Evolutionary conservation across 306 rosid genomes (phyloP).

Genomic region (Lablab purpureus): DNA sequence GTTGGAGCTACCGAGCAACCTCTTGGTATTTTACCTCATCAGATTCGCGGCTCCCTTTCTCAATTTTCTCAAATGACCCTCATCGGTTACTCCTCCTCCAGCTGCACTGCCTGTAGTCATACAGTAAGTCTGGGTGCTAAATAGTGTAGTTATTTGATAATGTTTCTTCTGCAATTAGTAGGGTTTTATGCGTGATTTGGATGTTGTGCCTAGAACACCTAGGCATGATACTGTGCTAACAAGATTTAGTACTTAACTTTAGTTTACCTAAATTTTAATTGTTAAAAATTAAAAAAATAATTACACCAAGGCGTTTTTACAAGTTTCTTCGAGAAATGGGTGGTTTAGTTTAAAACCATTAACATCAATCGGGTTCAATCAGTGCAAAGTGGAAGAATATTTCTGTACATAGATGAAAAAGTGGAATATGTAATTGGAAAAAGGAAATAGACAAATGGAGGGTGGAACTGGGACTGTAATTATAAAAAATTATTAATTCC

Average conservation of each 20-base stretch:
- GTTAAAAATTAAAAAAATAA: background rate
- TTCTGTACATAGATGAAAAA: background rate
- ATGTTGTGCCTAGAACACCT: slow-evolving; percentile 9
- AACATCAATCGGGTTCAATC: background rate
- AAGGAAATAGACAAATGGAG: background rate
- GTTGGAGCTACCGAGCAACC: slow-evolving; percentile 72
- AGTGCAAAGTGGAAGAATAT: background rate
- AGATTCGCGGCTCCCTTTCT: slow-evolving; percentile 86
- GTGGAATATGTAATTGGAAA: background rate
- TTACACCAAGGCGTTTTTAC: background rate
- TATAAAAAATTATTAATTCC: background rate
- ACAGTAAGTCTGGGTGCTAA: slow-evolving; percentile 62
- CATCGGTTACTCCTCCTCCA: slow-evolving; percentile 81
- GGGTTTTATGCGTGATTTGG: slow-evolving; percentile 24
- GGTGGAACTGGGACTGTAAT: background rate
- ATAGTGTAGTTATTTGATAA: background rate
- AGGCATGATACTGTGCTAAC: background rate
- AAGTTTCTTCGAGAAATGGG: background rate
- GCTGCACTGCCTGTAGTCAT: slow-evolving; percentile 92
- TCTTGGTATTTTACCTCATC: slow-evolving; percentile 97
- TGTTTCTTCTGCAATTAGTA: slow-evolving; percentile 5
- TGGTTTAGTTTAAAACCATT: background rate
- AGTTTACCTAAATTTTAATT: background rate
- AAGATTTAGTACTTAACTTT: background rate
- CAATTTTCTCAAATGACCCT: slow-evolving; percentile 94